Conservation (phyloP, 129 eudicot genomes). For the Arctium lappa region DNA sequence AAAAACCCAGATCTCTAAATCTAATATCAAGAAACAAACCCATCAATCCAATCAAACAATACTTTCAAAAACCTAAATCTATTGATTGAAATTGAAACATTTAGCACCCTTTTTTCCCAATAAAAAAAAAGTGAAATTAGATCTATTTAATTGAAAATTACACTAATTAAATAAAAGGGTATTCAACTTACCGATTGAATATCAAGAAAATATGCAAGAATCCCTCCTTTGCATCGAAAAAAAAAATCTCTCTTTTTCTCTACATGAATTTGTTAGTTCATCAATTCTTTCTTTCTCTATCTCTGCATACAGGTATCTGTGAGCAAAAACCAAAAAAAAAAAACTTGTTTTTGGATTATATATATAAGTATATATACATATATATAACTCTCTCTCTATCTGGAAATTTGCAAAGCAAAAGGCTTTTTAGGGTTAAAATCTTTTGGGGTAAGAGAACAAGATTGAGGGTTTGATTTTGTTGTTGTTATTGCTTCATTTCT, state of each 20-base stretch:
- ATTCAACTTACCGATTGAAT: slow-evolving; percentile 56
- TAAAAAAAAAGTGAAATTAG: slow-evolving; percentile 27
- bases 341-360: slow-evolving; percentile 19
- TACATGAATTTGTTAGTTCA: slow-evolving; percentile 37
- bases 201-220: slow-evolving; percentile 23
- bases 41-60: slow-evolving; percentile 6
- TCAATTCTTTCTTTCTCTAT: slow-evolving; percentile 30
- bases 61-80: slow-evolving; percentile 5
- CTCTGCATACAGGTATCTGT: slow-evolving; percentile 24
- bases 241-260: slow-evolving; percentile 24
- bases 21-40: slow-evolving; percentile 27
- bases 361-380: not conserved
- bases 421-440: slow-evolving; percentile 36
- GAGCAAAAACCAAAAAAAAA: slow-evolving; percentile 16
- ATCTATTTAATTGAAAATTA: slow-evolving; percentile 30
- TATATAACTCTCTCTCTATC: slow-evolving; percentile 23
- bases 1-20: slow-evolving; percentile 45
- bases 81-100: slow-evolving; percentile 11
- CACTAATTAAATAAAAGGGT: slow-evolving; percentile 12
- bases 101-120: not conserved
- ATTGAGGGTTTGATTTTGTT: slow-evolving; percentile 18
- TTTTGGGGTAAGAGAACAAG: slow-evolving; percentile 23
- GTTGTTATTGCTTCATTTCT: slow-evolving; percentile 18
- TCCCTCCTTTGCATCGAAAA: slow-evolving; percentile 22
- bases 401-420: slow-evolving; percentile 46